Base-by-base conservation (phyloP, 345 rosid genomes). In the Populus simonii region DNA sequence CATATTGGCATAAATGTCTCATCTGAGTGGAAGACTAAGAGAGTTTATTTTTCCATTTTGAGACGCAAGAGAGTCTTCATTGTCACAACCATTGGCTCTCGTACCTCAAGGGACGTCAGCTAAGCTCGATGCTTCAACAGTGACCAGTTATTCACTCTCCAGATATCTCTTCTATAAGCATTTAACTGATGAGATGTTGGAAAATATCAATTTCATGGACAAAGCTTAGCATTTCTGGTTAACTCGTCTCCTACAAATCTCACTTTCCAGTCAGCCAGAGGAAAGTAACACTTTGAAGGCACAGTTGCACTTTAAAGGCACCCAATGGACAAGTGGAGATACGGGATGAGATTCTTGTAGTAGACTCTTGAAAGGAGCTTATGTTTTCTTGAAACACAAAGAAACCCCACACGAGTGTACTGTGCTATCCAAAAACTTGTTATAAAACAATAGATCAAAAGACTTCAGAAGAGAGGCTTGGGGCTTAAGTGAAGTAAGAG, bases 251-350 rank as follows among this genome's bases (percentile, higher is more conserved):
- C 20, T 8, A 6, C 3, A 61, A 47, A 63, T 29, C 11, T 62
- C 39, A 49, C 72, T 65, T 72, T 53, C 35, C 38, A 72, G 67
- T 25, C 70, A 71, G 71, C 23, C 66, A 57, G 81, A 55, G 23
- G 61, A 18, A 39, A 25, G 62, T 77, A 57, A 81, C 11, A 20
- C 61, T 55, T 55, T 76, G 45, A 72, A 61, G 74, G 49, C 78
- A 18, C 39, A 20, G 51, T 83, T 62, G 80, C 80, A 81, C 88
- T 88, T 88, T 63, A 13, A 87, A 88, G 90, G 79, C 88, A 84
- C 81, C 77, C 87, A 70, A 80, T 38, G 51, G 81, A 77, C 83
- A 79, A 17, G 74, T 86, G 84, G 71, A 73, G 25, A 5, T 25
- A 3, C 35, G 66, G 67, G 43, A 55, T 17, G 9, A 53, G 62